phyloP scores from a whole-genome alignment of 352 stramenopile genomes.

The Blastocystis sp. region DNA sequence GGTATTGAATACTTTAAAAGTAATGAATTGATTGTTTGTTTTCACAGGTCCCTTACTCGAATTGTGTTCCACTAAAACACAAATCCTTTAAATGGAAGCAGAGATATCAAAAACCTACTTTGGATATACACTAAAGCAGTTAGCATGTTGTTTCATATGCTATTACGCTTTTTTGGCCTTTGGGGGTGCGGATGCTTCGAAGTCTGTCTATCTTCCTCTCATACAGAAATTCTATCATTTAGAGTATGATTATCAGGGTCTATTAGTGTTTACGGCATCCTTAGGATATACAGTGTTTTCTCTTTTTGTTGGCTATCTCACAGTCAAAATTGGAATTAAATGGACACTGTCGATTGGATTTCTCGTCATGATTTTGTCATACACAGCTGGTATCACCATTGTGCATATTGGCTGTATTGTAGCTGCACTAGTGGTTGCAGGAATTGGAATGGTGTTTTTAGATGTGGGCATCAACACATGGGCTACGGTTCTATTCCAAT shows the following conservation, averaged over 20 bases:
- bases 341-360: conserved; percentile 17
- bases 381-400: background rate
- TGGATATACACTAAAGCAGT: conserved; percentile 24
- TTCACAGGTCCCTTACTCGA: background rate
- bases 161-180: conserved; percentile 37
- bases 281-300: conserved; percentile 41
- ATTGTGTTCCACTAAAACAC: background rate
- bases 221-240: conserved; percentile 53
- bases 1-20: background rate
- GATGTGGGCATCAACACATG: conserved; percentile 55
- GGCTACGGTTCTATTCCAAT: conserved; percentile 29
- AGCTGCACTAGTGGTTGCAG: background rate
- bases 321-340: background rate
- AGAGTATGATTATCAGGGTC: conserved; percentile 50
- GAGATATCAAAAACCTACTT: background rate
- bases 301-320: conserved; percentile 45
- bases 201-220: conserved; percentile 22
- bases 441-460: conserved; percentile 33
- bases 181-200: conserved; percentile 9
- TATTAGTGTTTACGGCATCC: conserved; percentile 29
- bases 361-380: background rate
- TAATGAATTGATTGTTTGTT: background rate
- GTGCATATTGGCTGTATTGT: conserved; percentile 20
- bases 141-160: conserved; percentile 35
- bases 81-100: background rate